A percentile compares a stretch with the other conserved stretches of the same genome.
phyloP scores from a whole-genome alignment of 495 filamentous ascomycete species.

The Hypoxylon perforatum region DNA sequence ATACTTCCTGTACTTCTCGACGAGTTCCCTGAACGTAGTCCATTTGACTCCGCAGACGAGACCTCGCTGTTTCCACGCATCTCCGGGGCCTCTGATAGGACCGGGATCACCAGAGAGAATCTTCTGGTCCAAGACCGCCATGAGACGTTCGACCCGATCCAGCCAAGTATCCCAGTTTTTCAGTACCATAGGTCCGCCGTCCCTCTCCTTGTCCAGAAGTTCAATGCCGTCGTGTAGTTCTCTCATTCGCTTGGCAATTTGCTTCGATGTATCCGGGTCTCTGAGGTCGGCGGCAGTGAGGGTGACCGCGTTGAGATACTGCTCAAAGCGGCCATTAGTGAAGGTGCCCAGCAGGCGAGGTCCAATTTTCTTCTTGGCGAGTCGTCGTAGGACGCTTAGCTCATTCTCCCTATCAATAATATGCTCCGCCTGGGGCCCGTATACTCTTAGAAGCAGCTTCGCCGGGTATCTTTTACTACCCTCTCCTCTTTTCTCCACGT shows the following conservation, averaged over 20 bases:
- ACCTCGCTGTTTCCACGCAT: constrained; percentile 73
- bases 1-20: constrained; percentile 82
- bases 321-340: constrained; percentile 94
- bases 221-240: constrained; percentile 96
- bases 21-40: constrained; percentile 76
- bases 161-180: constrained; percentile 97
- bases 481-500: constrained; percentile 53
- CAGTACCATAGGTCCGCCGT: constrained; percentile 84
- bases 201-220: constrained; percentile 78
- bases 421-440: constrained; percentile 95
- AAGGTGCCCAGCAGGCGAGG: constrained; percentile 95
- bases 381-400: constrained; percentile 83
- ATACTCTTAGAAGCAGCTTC: constrained; percentile 91
- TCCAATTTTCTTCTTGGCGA: constrained; percentile 92
- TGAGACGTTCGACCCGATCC: constrained; percentile 78
- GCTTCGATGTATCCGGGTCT: constrained; percentile 81
- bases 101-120: constrained; percentile 50
- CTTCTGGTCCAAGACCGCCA: constrained; percentile 79
- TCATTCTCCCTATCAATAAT: constrained; percentile 94
- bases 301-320: constrained; percentile 85
- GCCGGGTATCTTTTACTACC: constrained; percentile 55
- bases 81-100: constrained; percentile 44
- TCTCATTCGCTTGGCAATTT: constrained; percentile 98
- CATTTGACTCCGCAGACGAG: constrained; percentile 88
- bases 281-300: constrained; percentile 82